Base-by-base conservation (phyloP, 2,329 filamentous ascomycete species). In the Macrophomina phaseolina region DNA sequence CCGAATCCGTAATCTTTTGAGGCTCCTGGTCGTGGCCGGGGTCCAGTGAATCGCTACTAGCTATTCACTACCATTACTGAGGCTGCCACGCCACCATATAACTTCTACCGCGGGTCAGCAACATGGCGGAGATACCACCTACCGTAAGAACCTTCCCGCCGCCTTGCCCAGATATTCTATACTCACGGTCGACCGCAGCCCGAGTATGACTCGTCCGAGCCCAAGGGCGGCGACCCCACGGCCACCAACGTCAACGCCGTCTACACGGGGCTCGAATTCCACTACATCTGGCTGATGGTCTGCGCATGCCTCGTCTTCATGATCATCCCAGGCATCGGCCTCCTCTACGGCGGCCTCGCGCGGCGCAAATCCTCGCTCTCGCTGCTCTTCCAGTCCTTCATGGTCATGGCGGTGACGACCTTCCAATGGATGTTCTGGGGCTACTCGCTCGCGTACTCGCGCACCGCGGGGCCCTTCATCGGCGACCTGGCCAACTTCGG, bases 341-440 rank as follows among this genome's bases (percentile, higher is more conserved):
- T 90, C 7, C 79, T 90, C 0, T 90, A 90, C 76, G 85, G 86
- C 66, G 88, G 88, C 64, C 82, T 90, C 34, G 84, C 87, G 5
- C 83, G 87, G 40, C 81, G 87, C 69, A 90, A 90, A 77, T 88
- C 86, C 14, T 85, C 87, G 5, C 79, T 90, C 34, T 79, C 87
- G 3, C 79, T 90, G 58, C 80, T 90, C 2, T 90, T 90, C 76
- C 88, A 90, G 73, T 85, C 84, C 7, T 78, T 89, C 40, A 83
- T 88, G 75, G 83, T 89, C 46, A 81, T 81, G 38, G 83, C 85
- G 49, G 83, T 88, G 12, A 78, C 81, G 2, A 85, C 83, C n/a
- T 84, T 87, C 72, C 84, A 86, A 76, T 87, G 85, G 84, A 86
- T 89, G 76, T 89, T 89, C 75, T 90, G 80, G 86, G 88, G 88